These are phyloP conservation scores for Terfezia claveryi DNA, from an alignment of 495 filamentous ascomycete species.

Conservation along the genomic window DNA sequence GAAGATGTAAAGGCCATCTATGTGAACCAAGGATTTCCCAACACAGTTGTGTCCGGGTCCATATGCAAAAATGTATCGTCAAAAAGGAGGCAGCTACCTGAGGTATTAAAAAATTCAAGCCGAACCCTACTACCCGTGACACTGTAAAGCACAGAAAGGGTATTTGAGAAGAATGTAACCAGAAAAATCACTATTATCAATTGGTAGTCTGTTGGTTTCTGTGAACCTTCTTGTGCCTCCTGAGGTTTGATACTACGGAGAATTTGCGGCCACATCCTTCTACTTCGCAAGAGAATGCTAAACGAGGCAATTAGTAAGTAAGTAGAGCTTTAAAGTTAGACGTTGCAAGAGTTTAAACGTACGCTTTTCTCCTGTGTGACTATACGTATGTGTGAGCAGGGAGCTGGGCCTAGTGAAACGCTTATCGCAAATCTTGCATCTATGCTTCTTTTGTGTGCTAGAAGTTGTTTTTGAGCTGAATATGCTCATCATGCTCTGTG, in stretches of 20 bases:
- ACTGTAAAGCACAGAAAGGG: not conserved
- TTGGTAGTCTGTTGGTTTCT: constrained; percentile 37
- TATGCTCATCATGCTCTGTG: constrained; percentile 94
- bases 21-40: not conserved
- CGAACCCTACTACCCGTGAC: not conserved
- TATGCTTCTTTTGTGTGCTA: constrained; percentile 97
- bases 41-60: not conserved
- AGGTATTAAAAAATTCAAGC: not conserved
- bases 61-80: not conserved
- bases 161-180: not conserved
- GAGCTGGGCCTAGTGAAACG: constrained; percentile 92
- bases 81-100: not conserved
- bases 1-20: not conserved
- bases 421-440: constrained; percentile 99
- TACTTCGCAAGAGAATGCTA: constrained; percentile 84
- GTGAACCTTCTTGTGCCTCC: constrained; percentile 91
- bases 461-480: constrained; percentile 95
- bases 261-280: constrained; percentile 92
- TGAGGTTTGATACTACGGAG: constrained; percentile 90
- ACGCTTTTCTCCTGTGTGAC: constrained; percentile 98
- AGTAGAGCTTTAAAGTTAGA: not conserved
- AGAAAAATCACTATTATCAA: not conserved
- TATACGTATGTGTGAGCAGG: constrained; percentile 96
- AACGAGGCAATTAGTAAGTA: constrained; percentile 7
- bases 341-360: constrained; percentile 26